These are phyloP conservation scores for Mycena sp. DNA, from an alignment of 1,284 basidiomycete genomes.

Conservation along the genomic window DNA sequence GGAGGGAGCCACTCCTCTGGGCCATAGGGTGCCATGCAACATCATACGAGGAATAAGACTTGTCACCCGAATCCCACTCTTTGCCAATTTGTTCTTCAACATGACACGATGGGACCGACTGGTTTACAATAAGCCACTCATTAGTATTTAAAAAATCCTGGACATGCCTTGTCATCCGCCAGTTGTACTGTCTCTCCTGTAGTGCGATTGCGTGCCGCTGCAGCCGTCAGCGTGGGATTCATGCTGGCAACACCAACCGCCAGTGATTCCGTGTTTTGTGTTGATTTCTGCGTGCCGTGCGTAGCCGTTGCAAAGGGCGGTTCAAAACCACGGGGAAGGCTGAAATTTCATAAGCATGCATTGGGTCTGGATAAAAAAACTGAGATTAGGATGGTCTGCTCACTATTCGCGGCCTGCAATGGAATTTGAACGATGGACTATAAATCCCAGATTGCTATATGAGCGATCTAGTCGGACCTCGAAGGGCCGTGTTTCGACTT, in stretches of 20 bases:
- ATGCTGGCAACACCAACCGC: background rate
- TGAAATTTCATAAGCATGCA: background rate
- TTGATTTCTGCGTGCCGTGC: background rate
- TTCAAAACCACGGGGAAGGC: conserved; percentile 12
- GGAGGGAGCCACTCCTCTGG: background rate
- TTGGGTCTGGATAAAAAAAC: background rate
- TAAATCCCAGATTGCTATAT: conserved; percentile 16
- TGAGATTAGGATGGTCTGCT: background rate
- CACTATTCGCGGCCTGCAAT: conserved; percentile 14
- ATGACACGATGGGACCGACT: background rate
- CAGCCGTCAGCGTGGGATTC: background rate
- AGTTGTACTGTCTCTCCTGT: background rate
- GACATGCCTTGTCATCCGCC: conserved; percentile 8
- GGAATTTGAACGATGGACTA: background rate
- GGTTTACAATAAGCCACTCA: background rate
- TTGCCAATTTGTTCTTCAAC: conserved; percentile 7
- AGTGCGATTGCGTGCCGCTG: background rate
- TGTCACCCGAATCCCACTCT: background rate
- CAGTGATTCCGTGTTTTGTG: background rate
- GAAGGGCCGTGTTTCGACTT: background rate
- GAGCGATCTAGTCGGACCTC: conserved; percentile 11
- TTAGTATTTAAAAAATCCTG: background rate
- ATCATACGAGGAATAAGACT: conserved; percentile 12
- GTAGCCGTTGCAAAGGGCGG: background rate
- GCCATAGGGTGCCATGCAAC: background rate